Evolutionary conservation across 305 asterid genomes (phyloP).

Genomic region (Solanum hybrid): DNA sequence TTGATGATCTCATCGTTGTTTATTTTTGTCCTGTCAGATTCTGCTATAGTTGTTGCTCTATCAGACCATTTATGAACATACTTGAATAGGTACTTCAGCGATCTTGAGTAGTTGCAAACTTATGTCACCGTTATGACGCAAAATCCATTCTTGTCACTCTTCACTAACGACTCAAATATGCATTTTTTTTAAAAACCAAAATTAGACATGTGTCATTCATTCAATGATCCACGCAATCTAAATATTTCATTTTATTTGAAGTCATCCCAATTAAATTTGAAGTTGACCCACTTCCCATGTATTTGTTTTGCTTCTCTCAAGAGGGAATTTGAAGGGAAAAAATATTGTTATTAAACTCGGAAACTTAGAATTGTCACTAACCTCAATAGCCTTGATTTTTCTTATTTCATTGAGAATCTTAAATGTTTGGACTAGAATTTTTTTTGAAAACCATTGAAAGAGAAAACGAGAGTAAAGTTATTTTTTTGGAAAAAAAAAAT

Average conservation of each 20-base stretch:
- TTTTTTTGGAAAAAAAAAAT: too few species aligned
- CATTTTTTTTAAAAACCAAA: background rate
- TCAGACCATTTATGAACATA: too few species aligned
- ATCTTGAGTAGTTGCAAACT: background rate
- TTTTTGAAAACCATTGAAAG: background rate
- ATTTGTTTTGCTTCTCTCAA: background rate
- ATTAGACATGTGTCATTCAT: background rate
- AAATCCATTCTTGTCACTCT: background rate
- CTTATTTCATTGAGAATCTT: conserved; percentile 8
- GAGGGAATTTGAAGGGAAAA: background rate
- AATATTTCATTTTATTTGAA: background rate
- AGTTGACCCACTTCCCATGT: background rate
- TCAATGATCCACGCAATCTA: background rate
- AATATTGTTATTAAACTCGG: background rate
- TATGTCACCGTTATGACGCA: background rate
- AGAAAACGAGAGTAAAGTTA: background rate
- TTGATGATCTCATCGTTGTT: background rate
- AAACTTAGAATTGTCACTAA: background rate
- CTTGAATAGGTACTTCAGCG: background rate
- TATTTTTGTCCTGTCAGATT: too few species aligned
- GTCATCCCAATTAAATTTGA: background rate
- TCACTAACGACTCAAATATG: background rate
- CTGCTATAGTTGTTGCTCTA: too few species aligned
- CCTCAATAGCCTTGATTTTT: background rate
- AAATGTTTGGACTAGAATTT: background rate